phyloP scores from a whole-genome alignment of 1,284 basidiomycete species.

The Ceraceosorus bombacis region DNA sequence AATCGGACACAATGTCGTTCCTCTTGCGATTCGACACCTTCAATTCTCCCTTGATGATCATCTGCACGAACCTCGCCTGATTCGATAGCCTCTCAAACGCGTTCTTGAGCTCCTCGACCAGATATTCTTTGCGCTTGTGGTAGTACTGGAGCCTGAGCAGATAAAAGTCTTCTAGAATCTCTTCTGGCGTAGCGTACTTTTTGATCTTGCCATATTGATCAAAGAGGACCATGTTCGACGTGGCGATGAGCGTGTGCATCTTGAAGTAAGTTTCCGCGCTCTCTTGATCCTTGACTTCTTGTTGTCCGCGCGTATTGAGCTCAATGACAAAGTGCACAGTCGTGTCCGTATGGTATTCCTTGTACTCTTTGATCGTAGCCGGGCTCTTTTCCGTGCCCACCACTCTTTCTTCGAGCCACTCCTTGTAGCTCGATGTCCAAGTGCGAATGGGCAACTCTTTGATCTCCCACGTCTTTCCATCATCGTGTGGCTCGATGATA shows the following conservation, averaged over 20 bases:
- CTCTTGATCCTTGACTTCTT: constrained; percentile 72
- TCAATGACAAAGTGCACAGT: constrained; percentile 84
- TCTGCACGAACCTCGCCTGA: constrained; percentile 91
- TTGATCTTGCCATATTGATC: constrained; percentile 93
- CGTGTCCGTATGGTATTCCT: constrained; percentile 65
- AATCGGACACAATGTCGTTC: constrained; percentile 71
- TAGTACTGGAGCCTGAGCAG: constrained; percentile 76
- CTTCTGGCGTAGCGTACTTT: constrained; percentile 81
- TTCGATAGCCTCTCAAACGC: constrained; percentile 81
- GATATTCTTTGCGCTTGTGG: constrained; percentile 71
- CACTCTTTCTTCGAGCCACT: constrained; percentile 68
- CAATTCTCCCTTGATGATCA: constrained; percentile 87
- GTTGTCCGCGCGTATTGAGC: constrained; percentile 71
- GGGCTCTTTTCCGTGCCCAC: constrained; percentile 59
- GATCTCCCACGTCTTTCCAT: constrained; percentile 76
- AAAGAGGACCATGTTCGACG: constrained; percentile 97
- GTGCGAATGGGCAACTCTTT: constrained; percentile 90
- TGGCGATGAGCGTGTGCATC: constrained; percentile 70
- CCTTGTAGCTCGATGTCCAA: constrained; percentile 92
- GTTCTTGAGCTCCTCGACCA: constrained; percentile 75
- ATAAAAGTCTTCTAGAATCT: constrained; percentile 90
- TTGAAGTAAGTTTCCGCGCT: constrained; percentile 89
- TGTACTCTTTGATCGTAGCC: constrained; percentile 53
- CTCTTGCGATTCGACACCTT: constrained; percentile 88
- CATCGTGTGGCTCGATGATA: constrained; percentile 67